phyloP scores from a whole-genome alignment of 108 stramenopile genomes.

The Fistulifera pelliculosa region DNA sequence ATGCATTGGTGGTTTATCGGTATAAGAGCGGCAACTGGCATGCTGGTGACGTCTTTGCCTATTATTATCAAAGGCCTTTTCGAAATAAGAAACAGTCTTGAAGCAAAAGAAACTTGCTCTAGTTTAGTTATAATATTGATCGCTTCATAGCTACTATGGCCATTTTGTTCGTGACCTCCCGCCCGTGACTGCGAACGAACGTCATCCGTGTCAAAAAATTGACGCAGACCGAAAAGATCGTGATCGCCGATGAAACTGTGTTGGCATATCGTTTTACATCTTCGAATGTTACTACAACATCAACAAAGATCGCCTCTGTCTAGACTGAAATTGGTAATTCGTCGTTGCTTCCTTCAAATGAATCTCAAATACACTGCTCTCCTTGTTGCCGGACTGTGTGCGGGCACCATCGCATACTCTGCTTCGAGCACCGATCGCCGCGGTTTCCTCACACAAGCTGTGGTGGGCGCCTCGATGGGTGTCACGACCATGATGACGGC shows the following conservation, averaged over 20 bases:
- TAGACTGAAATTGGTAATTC: too few species aligned
- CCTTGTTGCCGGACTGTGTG: too few species aligned
- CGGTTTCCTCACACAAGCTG: neutral
- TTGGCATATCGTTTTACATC: too few species aligned
- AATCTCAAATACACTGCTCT: too few species aligned
- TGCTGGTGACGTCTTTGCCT: neutral
- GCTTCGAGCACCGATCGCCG: conserved; percentile 1
- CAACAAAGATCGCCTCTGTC: too few species aligned
- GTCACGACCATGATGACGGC: conserved; percentile 22
- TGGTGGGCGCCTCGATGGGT: conserved; percentile 3
- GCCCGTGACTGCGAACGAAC: too few species aligned
- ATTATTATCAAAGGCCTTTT: conserved; percentile 1
- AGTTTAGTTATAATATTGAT: conserved; percentile 13
- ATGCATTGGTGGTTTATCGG: conserved; percentile 48
- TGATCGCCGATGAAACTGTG: too few species aligned
- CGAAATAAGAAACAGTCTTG: neutral
- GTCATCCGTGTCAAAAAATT: neutral
- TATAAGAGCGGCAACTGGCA: conserved; percentile 23
- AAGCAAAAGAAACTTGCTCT: neutral
- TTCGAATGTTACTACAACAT: too few species aligned
- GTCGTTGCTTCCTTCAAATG: too few species aligned
- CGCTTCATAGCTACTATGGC: neutral
- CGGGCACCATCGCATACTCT: too few species aligned
- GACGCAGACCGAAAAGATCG: too few species aligned
- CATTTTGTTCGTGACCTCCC: too few species aligned